These are phyloP conservation scores for Hamigera avellanea DNA, from an alignment of 495 filamentous ascomycete species.

Conservation along the genomic window DNA sequence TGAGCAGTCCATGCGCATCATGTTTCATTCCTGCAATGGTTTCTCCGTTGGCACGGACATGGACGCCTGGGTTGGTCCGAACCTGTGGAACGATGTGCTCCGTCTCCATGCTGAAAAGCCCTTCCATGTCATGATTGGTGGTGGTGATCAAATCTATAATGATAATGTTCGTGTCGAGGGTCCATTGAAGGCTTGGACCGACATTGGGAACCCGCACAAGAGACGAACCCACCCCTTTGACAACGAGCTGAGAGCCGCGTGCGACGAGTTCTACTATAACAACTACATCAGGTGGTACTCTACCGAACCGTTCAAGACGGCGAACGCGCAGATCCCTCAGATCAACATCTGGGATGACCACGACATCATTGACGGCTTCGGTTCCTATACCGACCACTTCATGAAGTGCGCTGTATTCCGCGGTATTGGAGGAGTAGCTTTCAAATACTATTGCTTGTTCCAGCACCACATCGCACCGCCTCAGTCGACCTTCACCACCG, in stretches of 20 bases:
- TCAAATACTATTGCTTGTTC: constrained; percentile 90
- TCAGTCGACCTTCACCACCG: constrained; percentile 69
- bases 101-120: constrained; percentile 55
- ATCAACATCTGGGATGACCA: constrained; percentile 96
- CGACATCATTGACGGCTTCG: constrained; percentile 86
- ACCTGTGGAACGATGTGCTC: constrained; percentile 84
- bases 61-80: constrained; percentile 68
- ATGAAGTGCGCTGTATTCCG: constrained; percentile 88
- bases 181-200: constrained; percentile 68
- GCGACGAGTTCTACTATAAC: constrained; percentile 80
- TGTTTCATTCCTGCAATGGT: constrained; percentile 95
- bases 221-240: constrained; percentile 65
- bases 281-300: constrained; percentile 87
- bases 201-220: constrained; percentile 72
- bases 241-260: constrained; percentile 58
- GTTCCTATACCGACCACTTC: constrained; percentile 84
- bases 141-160: constrained; percentile 93
- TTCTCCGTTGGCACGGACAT: constrained; percentile 90
- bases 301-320: constrained; percentile 68
- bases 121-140: constrained; percentile 93
- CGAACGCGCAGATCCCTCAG: constrained; percentile 81
- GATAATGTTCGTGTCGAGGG: constrained; percentile 77
- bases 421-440: constrained; percentile 76
- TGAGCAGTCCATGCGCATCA: constrained; percentile 80
- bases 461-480: constrained; percentile 86